Evolutionary conservation across 768 basidiomycete species (phyloP), one percentile per base, ranked within the genome.

Genomic region (Panellus pusillus): DNA sequence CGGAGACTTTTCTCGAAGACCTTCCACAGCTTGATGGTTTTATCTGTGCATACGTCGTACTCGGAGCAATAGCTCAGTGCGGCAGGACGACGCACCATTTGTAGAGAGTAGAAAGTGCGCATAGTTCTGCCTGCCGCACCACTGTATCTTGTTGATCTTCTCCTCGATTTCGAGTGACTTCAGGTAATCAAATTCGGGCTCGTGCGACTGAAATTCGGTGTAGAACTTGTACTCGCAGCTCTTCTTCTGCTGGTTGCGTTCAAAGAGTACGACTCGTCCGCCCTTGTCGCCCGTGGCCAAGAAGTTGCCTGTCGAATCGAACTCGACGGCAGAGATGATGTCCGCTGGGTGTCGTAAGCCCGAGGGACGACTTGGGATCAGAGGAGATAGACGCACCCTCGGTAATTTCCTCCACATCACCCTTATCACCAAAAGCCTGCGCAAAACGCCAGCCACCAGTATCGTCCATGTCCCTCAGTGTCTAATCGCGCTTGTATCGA

Each of bases 131-230:
- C 97, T 83, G 76, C 87, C 93, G 78, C 95, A 98, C 97, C 97
- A 99, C 69, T 93, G 91, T 82, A 99, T 99, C 84, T 96, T 91
- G 80, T 99, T 99, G 78, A 99, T 99, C 88, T 99, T 99, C 82
- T 99, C 97, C 75, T 99, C 97, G 72, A 99, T 99, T 81, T 99
- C 97, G 63, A 98, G 79, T 14, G 92, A 95, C 79, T 98, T 98
- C 67, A 99, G 87, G 73, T 99, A 99, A 76, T 99, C 97, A 72
- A 99, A 99, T 72, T 99, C 97, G 55, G 97, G 97, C 72, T 99
- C 97, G 71, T 99, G 97, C 43, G 91, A 94, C 80, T 99, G 97
- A 70, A 98, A 97, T 74, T 99, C 97, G 50, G 97, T 99, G 73
- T 98, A 98, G 75, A 99, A 99, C 74, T 97, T 98, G 84, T 99